phyloP scores from a whole-genome alignment of 768 basidiomycete species.

The Suillus subaureus region DNA sequence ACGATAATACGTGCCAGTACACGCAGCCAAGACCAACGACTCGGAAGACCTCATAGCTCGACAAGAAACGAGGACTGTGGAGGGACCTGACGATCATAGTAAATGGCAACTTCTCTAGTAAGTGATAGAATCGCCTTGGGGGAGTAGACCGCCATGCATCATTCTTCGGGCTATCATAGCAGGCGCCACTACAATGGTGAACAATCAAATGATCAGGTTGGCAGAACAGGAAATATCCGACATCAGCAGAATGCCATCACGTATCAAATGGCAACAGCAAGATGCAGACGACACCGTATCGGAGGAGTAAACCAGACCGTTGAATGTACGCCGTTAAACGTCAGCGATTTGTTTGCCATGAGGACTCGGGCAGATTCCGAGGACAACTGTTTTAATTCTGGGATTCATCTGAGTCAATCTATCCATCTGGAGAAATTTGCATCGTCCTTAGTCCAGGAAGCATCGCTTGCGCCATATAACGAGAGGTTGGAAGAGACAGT shows the following conservation, averaged over 20 bases:
- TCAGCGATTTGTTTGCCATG: neutral
- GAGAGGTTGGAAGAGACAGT: neutral
- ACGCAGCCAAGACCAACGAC: neutral
- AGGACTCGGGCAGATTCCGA: neutral
- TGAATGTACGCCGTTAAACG: neutral
- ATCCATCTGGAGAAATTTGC: constrained; percentile 1
- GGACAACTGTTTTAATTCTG: neutral
- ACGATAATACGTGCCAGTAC: neutral
- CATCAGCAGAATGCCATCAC: neutral
- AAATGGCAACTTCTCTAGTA: neutral
- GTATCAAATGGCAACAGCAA: neutral
- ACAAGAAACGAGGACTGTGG: neutral
- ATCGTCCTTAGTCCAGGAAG: constrained; percentile 4
- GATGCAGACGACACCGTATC: neutral
- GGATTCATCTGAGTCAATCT: neutral
- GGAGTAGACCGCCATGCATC: neutral
- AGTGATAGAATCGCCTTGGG: neutral
- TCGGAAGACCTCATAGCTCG: neutral
- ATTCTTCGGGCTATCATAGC: neutral
- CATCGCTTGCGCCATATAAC: constrained; percentile 2
- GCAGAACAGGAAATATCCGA: neutral
- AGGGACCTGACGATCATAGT: neutral
- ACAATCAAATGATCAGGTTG: neutral
- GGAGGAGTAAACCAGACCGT: neutral
- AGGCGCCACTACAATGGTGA: neutral